phyloP scores from a whole-genome alignment of 345 rosid genomes.

The Rhodamnia argentea region DNA sequence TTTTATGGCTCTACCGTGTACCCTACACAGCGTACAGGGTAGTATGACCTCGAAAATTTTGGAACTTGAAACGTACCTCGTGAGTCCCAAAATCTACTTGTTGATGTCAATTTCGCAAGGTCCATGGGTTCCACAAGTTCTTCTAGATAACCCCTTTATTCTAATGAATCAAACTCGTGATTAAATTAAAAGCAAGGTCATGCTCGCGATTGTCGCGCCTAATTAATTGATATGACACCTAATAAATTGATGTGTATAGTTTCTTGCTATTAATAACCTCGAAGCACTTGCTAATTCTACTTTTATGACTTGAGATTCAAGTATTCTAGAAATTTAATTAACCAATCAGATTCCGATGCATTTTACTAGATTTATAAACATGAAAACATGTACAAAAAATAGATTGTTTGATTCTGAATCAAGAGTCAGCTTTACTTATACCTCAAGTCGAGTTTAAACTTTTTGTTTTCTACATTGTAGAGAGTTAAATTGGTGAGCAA shows the following conservation, averaged over 20 bases:
- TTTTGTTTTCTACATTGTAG: background rate
- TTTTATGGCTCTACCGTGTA: fast-evolving
- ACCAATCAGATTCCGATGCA: background rate
- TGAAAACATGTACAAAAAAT: background rate
- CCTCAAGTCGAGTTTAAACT: background rate
- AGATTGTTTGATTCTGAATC: background rate
- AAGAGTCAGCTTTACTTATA: background rate
- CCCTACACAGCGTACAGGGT: fast-evolving
- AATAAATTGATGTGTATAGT: background rate
- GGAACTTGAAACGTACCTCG: too few relatives aligned
- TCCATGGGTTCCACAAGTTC: background rate
- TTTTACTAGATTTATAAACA: background rate
- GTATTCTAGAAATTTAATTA: too few relatives aligned
- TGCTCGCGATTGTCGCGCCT: background rate
- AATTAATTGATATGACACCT: too few relatives aligned
- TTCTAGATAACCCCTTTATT: background rate
- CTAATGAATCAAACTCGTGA: background rate
- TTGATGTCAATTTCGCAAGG: background rate
- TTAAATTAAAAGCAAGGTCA: background rate
- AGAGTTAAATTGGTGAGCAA: background rate
- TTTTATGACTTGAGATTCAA: background rate
- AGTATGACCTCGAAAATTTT: fast-evolving
- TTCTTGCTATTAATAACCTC: background rate
- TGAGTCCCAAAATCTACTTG: fast-evolving
- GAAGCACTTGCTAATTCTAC: background rate